Percentiles rank a stretch among this genome's conserved stretches.
Evolutionary conservation across 2,329 filamentous ascomycete species (phyloP).

Genomic region (Arthrobotrys sphaeroides): DNA sequence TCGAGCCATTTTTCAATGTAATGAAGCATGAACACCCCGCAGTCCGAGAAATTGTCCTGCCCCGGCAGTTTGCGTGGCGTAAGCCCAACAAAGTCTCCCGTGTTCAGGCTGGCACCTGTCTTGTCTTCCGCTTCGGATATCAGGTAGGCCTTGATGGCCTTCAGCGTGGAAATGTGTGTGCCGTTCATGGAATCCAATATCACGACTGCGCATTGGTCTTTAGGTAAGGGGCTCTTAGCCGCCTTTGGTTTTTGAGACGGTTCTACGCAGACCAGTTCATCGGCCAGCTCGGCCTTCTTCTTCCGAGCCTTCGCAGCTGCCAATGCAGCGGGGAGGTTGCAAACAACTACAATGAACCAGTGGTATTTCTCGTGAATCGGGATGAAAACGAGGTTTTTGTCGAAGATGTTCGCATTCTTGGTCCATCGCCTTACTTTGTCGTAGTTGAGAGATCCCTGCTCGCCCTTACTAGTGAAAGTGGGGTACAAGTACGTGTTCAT

Average conservation of each 20-base stretch:
- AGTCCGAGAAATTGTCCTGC: slow-evolving; percentile 87
- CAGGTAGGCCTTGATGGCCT: slow-evolving; percentile 25
- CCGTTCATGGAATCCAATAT: slow-evolving; percentile 48
- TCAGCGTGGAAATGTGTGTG: slow-evolving; percentile 11
- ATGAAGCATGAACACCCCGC: slow-evolving; percentile 83
- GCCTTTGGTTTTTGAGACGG: neutral
- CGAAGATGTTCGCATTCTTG: slow-evolving; percentile 81
- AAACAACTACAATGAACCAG: slow-evolving; percentile 96
- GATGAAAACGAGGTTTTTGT: slow-evolving; percentile 86
- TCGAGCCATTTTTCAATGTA: slow-evolving; percentile 85
- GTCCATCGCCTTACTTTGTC: slow-evolving; percentile 89
- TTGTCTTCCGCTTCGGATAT: slow-evolving; percentile 23
- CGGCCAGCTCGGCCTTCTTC: neutral
- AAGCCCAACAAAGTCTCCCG: slow-evolving; percentile 56
- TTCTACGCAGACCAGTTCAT: slow-evolving; percentile 21
- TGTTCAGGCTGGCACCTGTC: slow-evolving; percentile 58
- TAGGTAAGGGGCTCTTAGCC: slow-evolving; percentile 10
- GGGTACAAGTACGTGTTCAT: slow-evolving; percentile 95
- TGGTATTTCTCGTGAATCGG: slow-evolving; percentile 86
- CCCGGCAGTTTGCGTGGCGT: slow-evolving; percentile 67
- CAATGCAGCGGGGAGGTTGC: slow-evolving; percentile 77
- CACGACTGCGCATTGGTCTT: slow-evolving; percentile 19
- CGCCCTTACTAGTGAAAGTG: slow-evolving; percentile 68
- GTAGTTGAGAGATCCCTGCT: slow-evolving; percentile 70
- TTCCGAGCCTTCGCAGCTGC: slow-evolving; percentile 19